These are phyloP conservation scores for Paratinospora sagittata DNA, from an alignment of 164 flowering plant genomes.

Conservation along the genomic window DNA sequence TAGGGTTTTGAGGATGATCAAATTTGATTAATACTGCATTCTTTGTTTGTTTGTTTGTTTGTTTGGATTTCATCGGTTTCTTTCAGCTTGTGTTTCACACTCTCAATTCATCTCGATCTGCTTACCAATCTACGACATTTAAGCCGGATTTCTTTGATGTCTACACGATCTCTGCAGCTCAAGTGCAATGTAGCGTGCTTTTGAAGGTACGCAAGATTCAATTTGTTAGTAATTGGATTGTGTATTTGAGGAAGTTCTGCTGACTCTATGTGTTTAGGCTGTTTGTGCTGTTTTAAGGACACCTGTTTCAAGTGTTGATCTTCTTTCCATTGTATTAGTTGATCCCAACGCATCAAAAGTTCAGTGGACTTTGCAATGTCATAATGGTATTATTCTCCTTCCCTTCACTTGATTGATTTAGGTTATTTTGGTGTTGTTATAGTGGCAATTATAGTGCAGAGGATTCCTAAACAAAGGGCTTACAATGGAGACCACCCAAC, in stretches of 20 bases:
- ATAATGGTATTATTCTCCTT: conserved; percentile 36
- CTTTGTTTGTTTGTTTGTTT: too few relatives aligned
- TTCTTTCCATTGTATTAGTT: conserved; percentile 45
- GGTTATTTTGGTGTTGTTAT: not conserved
- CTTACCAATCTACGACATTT: conserved; percentile 60
- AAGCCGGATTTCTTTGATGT: conserved; percentile 74
- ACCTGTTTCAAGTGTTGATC: conserved; percentile 61
- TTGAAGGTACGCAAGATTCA: conserved; percentile 56
- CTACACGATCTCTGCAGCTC: conserved; percentile 41
- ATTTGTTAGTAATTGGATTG: not conserved
- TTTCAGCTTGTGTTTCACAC: conserved; percentile 71
- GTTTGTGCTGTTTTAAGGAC: conserved; percentile 89
- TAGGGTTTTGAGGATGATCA: conserved; percentile 12
- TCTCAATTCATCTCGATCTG: conserved; percentile 81
- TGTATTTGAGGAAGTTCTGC: not conserved
- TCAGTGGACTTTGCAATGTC: conserved; percentile 73
- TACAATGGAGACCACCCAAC: too few relatives aligned
- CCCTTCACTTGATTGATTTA: not conserved
- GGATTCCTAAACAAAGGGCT: not conserved
- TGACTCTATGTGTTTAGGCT: conserved; percentile 43
- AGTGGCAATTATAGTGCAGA: too few relatives aligned
- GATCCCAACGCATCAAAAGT: conserved; percentile 76
- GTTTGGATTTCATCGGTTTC: not conserved
- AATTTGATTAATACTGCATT: not conserved
- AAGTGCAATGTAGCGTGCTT: conserved; percentile 79